Base-by-base conservation (phyloP, 352 stramenopile genomes). In the Pythium monospermum region DNA sequence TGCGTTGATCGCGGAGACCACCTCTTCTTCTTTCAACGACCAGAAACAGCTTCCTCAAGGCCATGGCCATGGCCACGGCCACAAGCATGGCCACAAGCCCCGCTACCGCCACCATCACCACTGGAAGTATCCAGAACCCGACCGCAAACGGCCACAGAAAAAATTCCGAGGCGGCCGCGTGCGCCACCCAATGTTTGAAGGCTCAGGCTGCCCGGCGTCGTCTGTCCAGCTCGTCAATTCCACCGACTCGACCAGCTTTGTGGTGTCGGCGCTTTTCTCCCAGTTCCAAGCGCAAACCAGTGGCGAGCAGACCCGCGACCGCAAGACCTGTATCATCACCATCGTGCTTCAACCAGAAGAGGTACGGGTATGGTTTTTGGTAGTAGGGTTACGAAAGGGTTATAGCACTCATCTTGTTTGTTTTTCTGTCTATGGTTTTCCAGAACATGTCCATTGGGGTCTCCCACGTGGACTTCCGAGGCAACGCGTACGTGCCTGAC, bases 371-470 rank as follows among this genome's bases (percentile, higher is more conserved):
- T 37, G 31, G 38, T 16, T 41, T 16, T 37, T 25, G 23, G 27
- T 22, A 6, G 6, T 21, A 33, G 8, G 6, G 4, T 8, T 35
- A 48, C 3, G 22, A 2, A 31, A 11, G n/a, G 18, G 6, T 45
- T 32, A 36, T 58, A 32, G 45, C 12, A 52, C 25, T 31, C 16
- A 2, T 40, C 4, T 22, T 19, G 19, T 21, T 35, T 42, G n/a
- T 16, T 37, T 18, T 26, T 32, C 44, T 30, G 6, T 10, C 32
- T 8, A 11, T 39, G 11, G n/a, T 23, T 51, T 0, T 22, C 4
- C 22, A 72, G 64, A 53, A 54, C 48, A 72, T 72, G 64, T 67
- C 64, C 10, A 64, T 72, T 32, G 56, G 64, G 13, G 57, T 73
- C 30, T 38, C 50, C 19, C 58, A 67, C 53, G 63, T 73, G 6